Evolutionary conservation across 1,284 basidiomycete species (phyloP).

Genomic region (Xerocomus subilludens): DNA sequence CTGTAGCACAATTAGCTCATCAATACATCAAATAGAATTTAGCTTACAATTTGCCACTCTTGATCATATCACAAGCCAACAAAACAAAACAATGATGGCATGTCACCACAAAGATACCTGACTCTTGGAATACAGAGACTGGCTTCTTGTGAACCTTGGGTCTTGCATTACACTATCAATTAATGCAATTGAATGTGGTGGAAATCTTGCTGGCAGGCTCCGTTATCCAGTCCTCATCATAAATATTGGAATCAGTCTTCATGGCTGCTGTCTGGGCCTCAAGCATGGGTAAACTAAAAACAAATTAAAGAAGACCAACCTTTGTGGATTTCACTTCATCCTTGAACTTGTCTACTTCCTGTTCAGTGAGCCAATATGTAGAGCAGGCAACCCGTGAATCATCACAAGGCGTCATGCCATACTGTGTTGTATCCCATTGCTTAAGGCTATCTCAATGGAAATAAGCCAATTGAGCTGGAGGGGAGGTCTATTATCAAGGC

Average conservation of each 20-base stretch:
- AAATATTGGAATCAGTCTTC: too few relatives aligned
- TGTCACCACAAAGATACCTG: background rate
- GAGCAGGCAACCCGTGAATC: background rate
- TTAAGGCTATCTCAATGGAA: slow-evolving; percentile 6
- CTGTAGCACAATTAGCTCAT: too few relatives aligned
- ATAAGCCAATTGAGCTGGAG: background rate
- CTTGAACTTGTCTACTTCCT: too few relatives aligned
- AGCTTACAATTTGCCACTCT: slow-evolving; percentile 33
- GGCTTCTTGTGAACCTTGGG: background rate
- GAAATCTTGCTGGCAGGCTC: too few relatives aligned
- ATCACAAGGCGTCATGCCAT: background rate
- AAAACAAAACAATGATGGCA: slow-evolving; percentile 18
- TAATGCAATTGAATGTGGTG: background rate
- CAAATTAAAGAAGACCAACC: too few relatives aligned
- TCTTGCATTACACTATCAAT: background rate
- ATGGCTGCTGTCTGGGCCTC: too few relatives aligned
- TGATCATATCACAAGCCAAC: slow-evolving; percentile 31
- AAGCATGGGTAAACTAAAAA: too few relatives aligned
- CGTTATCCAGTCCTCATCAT: too few relatives aligned
- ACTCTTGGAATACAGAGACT: background rate
- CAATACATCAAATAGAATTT: too few relatives aligned
- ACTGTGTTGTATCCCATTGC: background rate
- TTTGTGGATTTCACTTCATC: too few relatives aligned
- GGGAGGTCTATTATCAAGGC: background rate
- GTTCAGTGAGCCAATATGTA: background rate